Base-by-base conservation (phyloP, 169 alveolate genomes). In the Plasmodium coatneyi region DNA sequence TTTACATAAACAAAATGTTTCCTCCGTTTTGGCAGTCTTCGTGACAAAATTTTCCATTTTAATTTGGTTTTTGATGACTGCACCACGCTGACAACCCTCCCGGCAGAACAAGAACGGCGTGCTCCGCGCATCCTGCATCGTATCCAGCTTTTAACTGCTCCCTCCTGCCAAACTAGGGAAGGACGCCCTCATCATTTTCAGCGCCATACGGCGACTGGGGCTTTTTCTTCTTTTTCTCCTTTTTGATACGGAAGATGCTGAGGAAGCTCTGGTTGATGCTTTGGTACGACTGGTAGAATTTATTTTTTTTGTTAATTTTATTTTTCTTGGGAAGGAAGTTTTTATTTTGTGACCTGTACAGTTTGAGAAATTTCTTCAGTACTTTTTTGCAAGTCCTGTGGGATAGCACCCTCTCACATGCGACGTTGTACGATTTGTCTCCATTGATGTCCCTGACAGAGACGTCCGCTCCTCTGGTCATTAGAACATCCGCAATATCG, bases 391-490 rank as follows among this genome's bases (percentile, higher is more conserved):
- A 91, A 70, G 95, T 32, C 52, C 92, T 80, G 54, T 91, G 82
- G 5, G 95, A 91, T 34, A 91, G 54, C 3, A 91, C 95, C 16
- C 95, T 80, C 28, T 91, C 95, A 74, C 95, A 91, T n/a, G 95
- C 95, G 41, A 91, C 95, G 41, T 91, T 91, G 56, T 91, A 91
- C 0, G 95, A 91, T 28, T 91, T 91, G 19, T 91, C 95, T 0
- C 95, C 95, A 91, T 80, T 91, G 32, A 91, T 91, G 71, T 91
- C 95, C 25, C 92, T 28, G 0, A 91, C 95, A 5, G 95, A 80
- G 16, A 71, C 95, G 25, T 91, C 95, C 5, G 95, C 95, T 22
- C 95, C 95, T 80, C 95, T 91, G 32, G 79, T 80, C 95, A 91
- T 91, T 16, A 91, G 74, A 16, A 80, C 82, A 91, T 91, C 95